Evolutionary conservation across 441 rosid species (phyloP).

Genomic region (Gossypium aridum): DNA sequence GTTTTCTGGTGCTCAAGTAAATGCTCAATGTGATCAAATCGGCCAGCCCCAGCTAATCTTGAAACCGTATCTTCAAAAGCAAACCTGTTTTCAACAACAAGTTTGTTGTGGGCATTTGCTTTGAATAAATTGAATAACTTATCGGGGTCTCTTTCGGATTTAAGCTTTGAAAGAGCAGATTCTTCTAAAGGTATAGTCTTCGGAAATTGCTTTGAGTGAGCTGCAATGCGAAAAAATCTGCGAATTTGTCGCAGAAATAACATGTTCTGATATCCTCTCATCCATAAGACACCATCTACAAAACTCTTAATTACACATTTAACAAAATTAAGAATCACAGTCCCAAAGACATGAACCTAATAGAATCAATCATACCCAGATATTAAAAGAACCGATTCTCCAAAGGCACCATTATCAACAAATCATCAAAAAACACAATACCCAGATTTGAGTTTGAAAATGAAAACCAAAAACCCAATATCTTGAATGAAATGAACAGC

Average conservation of each 20-base stretch:
- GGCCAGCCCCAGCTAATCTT: constrained; percentile 58
- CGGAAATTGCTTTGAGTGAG: constrained; percentile 15
- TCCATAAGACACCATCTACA: not conserved
- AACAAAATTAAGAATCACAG: not conserved
- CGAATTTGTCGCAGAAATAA: constrained; percentile 2
- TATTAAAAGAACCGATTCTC: not conserved
- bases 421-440: not conserved
- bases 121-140: constrained; percentile 60
- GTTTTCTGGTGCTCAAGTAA: constrained; percentile 82
- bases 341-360: not conserved
- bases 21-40: constrained; percentile 61
- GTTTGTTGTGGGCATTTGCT: constrained; percentile 58
- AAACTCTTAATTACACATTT: not conserved
- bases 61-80: constrained; percentile 74
- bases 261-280: constrained; percentile 8
- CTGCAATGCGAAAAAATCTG: not conserved
- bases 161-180: constrained; percentile 65
- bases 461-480: not conserved
- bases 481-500: not conserved
- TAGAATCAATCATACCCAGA: not conserved
- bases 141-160: constrained; percentile 72
- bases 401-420: not conserved
- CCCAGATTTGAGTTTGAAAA: not conserved
- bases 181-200: constrained; percentile 32
- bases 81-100: constrained; percentile 56